phyloP scores from a whole-genome alignment of 441 rosid genomes.

The Raphanus hybrid region DNA sequence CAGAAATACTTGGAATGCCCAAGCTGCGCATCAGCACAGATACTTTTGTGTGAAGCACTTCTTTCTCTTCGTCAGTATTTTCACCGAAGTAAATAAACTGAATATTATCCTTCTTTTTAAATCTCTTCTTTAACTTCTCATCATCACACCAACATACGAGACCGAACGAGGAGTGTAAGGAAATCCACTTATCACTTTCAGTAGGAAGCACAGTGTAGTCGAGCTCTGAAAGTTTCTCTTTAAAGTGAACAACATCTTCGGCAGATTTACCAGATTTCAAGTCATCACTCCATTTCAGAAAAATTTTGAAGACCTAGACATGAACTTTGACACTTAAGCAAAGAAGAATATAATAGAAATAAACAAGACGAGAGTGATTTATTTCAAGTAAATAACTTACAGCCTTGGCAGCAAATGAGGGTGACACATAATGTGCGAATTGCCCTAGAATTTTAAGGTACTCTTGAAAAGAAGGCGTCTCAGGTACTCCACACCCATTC shows the following conservation, averaged over 20 bases:
- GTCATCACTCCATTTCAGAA: constrained; percentile 77
- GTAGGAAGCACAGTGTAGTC: constrained; percentile 85
- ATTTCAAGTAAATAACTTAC: constrained; percentile 57
- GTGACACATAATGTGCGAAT: constrained; percentile 64
- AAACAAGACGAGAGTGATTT: constrained; percentile 13
- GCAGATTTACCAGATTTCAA: constrained; percentile 65
- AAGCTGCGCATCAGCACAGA: constrained; percentile 63
- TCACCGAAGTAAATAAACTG: constrained; percentile 74
- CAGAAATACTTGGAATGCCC: constrained; percentile 85
- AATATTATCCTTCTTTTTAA: constrained; percentile 60
- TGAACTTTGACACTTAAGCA: constrained; percentile 31
- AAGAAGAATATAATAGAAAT: constrained; percentile 20
- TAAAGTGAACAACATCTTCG: constrained; percentile 61
- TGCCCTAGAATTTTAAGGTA: constrained; percentile 72
- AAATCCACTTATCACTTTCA: constrained; percentile 82
- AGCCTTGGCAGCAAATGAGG: constrained; percentile 72
- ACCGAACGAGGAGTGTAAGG: constrained; percentile 85
- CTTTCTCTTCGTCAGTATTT: constrained; percentile 53
- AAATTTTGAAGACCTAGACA: constrained; percentile 79
- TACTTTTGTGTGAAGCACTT: constrained; percentile 59
- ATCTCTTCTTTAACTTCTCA: constrained; percentile 63
- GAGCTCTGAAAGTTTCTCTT: constrained; percentile 62
- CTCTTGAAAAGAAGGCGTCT: constrained; percentile 64
- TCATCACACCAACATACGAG: constrained; percentile 90
- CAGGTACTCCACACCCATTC: constrained; percentile 70